Conservation (phyloP, 2,329 filamentous ascomycete genomes). For the Paraphoma sp. region DNA sequence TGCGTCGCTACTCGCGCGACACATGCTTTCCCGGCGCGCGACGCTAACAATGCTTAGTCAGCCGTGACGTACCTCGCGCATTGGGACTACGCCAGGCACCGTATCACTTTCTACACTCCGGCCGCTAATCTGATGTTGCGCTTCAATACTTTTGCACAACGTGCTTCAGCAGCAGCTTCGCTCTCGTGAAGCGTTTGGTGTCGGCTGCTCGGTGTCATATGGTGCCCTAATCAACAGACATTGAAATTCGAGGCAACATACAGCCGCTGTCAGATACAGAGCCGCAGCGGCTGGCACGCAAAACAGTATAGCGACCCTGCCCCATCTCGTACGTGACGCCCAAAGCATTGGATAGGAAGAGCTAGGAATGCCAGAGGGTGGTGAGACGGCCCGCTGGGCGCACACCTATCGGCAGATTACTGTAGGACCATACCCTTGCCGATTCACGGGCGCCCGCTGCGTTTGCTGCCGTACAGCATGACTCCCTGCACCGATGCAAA, state of each 20-base stretch:
- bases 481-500: conserved; percentile 9
- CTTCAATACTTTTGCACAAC: conserved; percentile 23
- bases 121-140: background rate
- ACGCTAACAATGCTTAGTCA: conserved; percentile 24
- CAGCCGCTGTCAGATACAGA: background rate
- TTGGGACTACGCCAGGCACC: background rate
- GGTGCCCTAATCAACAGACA: background rate
- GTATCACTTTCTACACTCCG: background rate
- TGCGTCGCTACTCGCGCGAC: conserved; percentile 10
- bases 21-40: background rate
- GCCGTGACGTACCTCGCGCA: conserved; percentile 12
- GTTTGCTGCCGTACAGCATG: conserved; percentile 2
- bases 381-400: conserved; percentile 17
- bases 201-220: background rate
- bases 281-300: background rate
- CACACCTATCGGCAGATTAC: conserved; percentile 12
- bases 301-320: background rate
- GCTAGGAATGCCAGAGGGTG: background rate
- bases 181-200: too few species aligned
- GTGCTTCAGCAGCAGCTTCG: conserved; percentile 13
- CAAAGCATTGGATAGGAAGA: conserved; percentile 5
- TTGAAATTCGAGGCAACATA: background rate
- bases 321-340: too few species aligned
- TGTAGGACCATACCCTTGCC: conserved; percentile 17
- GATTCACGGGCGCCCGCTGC: conserved; percentile 13